These are phyloP conservation scores for Dendrobium nobile DNA, from an alignment of 106 monocot species.

Conservation along the genomic window DNA sequence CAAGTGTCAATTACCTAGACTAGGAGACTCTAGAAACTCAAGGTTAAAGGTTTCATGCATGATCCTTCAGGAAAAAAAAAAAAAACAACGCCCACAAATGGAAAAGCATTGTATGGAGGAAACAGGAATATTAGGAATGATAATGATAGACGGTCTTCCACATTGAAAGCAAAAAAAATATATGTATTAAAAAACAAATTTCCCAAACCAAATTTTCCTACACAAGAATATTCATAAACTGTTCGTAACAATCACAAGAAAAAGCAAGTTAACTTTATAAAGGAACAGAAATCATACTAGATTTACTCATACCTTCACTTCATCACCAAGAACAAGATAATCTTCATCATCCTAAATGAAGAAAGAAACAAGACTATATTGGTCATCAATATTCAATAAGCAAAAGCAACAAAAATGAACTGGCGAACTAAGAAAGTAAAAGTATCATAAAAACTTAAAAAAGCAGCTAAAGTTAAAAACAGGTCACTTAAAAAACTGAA, in stretches of 20 bases:
- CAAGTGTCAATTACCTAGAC: not conserved
- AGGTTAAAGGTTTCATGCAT: not conserved
- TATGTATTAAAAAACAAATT: not conserved
- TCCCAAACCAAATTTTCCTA: not conserved
- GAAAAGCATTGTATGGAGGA: not conserved
- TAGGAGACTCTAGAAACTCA: not conserved
- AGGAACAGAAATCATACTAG: not conserved
- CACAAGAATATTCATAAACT: not conserved
- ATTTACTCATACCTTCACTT: constrained; percentile 55
- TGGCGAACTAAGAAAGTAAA: not conserved
- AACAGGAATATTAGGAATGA: not conserved
- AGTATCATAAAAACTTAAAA: not conserved
- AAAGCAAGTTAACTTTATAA: not conserved
- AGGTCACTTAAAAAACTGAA: not conserved
- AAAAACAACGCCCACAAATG: not conserved
- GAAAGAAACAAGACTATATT: constrained; percentile 5
- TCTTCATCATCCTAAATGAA: constrained; percentile 59
- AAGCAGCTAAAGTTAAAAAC: not conserved
- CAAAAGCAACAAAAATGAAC: not conserved
- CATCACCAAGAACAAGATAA: constrained; percentile 41
- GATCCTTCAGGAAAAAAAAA: not conserved
- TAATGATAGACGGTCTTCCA: not conserved
- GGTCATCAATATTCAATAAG: not conserved
- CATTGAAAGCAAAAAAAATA: not conserved
- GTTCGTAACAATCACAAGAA: not conserved